Base-by-base conservation (phyloP, 768 basidiomycete species). In the Psilocybe sp. region DNA sequence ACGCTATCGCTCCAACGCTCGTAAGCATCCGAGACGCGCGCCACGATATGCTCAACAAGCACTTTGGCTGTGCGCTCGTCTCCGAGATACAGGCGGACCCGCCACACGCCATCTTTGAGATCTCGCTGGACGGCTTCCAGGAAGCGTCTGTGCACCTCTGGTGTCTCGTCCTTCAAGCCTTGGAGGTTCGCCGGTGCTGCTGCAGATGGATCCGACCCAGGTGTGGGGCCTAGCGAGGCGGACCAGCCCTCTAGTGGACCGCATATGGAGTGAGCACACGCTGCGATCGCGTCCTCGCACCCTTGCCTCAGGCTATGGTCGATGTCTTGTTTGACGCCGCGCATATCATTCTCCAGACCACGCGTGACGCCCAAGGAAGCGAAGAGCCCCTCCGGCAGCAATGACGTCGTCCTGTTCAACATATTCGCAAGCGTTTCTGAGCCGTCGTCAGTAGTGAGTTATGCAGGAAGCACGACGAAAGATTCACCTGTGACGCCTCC, bases 291-390 rank as follows among this genome's bases (percentile, higher is more conserved):
- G 36, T 84, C 81, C 70, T 96, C 92, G 69, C 95, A 98, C 0
- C 84, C 86, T 14, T 75, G 74, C 60, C 92, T 90, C 23, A 98
- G 80, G 28, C 87, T 88, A 42, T 85, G 77, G 68, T 98, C 96
- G 57, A 97, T 87, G 51, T 85, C 87, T 91, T 95, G 79, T 70
- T 85, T 85, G 5, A 88, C 85, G 52, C 89, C 87, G 7, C 76
- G 72, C 56, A 87, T 80, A 54, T 75, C 63, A 11, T 47, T 82
- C 54, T 85, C 85, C 20, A 78, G 77, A 15, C 74, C 68, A 45
- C 79, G 75, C 2, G 81, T 77, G 69, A 87, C 81, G 1, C 85
- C 84, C 10, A 89, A 74, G 3, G 85, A 82, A 1, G 83, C 76
- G 60, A 92, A 86, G 34, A 91, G 64, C 0, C 85, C 78, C 49